Evolutionary conservation across 306 rosid species (phyloP).

Genomic region (Morella rubra): DNA sequence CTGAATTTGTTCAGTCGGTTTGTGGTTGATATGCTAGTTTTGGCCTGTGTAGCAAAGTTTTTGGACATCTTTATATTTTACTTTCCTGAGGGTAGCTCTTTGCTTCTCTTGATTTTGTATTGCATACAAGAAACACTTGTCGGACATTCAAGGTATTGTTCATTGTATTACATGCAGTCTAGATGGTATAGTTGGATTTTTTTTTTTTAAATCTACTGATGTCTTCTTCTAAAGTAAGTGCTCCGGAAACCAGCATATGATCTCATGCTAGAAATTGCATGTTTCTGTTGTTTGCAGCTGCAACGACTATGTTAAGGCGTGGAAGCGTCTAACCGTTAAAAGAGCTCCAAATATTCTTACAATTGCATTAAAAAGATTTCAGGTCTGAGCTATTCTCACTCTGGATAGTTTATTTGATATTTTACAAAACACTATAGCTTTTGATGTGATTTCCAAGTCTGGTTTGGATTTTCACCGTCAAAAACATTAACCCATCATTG

Average conservation of each 20-base stretch:
- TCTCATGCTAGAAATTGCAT: slow-evolving; percentile 22
- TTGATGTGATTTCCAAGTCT: not conserved
- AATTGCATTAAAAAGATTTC: slow-evolving; percentile 95
- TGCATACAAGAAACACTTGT: slow-evolving; percentile 2
- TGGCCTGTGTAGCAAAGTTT: not conserved
- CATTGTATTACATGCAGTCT: no score
- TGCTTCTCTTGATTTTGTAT: not conserved
- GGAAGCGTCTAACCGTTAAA: slow-evolving; percentile 80
- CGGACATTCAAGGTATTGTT: not conserved
- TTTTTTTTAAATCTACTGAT: slow-evolving; percentile 1
- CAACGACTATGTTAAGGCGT: slow-evolving; percentile 95
- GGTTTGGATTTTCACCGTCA: slow-evolving; percentile 14
- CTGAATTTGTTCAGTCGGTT: not conserved
- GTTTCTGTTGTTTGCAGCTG: slow-evolving; percentile 60
- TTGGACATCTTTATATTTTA: not conserved
- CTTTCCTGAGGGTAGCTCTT: not conserved
- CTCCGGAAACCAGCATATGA: not conserved
- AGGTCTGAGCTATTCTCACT: slow-evolving; percentile 54
- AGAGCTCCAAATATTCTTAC: slow-evolving; percentile 89
- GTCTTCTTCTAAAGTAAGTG: slow-evolving; percentile 6
- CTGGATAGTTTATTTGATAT: slow-evolving; percentile 12
- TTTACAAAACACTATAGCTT: slow-evolving; percentile 12
- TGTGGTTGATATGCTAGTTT: not conserved
- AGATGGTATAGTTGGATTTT: slow-evolving; percentile 20
- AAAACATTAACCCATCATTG: not conserved